phyloP scores from a whole-genome alignment of 1,284 basidiomycete genomes.

The Rhodotorula sp. region DNA sequence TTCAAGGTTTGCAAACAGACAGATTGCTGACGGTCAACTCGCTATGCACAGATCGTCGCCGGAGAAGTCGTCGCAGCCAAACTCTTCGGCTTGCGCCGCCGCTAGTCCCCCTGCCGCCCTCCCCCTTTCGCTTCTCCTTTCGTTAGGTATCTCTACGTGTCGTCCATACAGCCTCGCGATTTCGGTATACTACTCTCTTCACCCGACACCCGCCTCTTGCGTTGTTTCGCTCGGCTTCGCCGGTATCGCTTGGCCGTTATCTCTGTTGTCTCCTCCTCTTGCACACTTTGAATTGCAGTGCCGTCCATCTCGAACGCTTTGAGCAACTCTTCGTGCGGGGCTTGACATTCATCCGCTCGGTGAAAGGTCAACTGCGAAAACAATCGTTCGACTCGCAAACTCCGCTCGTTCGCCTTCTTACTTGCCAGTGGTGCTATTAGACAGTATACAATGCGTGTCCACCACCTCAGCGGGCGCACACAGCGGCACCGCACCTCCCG shows the following conservation, averaged over 20 bases:
- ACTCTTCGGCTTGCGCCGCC: conserved; percentile 17
- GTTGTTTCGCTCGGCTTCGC: background rate
- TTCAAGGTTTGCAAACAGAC: no score
- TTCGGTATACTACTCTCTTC: background rate
- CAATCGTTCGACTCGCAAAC: background rate
- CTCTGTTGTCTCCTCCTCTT: no score
- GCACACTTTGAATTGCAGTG: no score
- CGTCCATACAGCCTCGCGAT: no score
- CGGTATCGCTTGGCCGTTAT: no score
- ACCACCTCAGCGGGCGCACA: background rate
- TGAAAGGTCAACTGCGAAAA: no score
- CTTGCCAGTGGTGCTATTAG: no score
- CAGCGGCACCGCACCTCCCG: background rate
- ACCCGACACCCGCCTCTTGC: background rate
- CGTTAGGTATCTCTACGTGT: no score
- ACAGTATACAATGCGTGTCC: background rate
- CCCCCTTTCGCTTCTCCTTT: background rate
- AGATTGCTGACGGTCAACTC: no score
- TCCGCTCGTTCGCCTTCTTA: background rate
- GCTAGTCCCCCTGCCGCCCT: background rate
- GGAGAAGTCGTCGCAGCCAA: conserved; percentile 29
- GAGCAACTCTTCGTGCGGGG: no score
- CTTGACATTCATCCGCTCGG: background rate
- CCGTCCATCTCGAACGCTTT: no score
- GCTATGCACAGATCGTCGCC: conserved; percentile 24